Base-by-base conservation (phyloP, 2,329 filamentous ascomycete species). In the Phoma herbarum region DNA sequence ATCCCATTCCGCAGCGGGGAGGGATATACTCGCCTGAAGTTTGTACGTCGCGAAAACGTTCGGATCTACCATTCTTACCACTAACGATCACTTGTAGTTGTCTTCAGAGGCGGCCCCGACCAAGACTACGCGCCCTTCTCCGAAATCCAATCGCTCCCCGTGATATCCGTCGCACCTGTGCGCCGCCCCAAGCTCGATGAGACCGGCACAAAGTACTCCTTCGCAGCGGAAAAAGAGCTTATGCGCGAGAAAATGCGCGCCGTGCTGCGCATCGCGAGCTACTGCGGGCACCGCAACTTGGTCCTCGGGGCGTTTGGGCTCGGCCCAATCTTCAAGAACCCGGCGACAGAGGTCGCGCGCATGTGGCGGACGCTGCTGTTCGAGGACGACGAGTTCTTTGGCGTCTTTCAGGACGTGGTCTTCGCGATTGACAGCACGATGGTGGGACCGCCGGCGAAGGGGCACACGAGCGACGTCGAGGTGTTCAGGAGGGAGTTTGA, bases 131-230 rank as follows among this genome's bases (percentile, higher is more conserved):
- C 65, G 22, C 56, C 65, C 61, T 75, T 71, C 52, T 61, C 79
- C 25, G 79, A 83, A 41, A 90, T 81, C 60, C 77, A 79, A 65
- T 69, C 84, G 44, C 77, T 92, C 28, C 89, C 90, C 10, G 88
- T 93, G n/a, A 85, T 92, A 55, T 91, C 89, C 2, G 87, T 92
- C 20, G 85, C 88, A 22, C 89, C 90, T 10, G 86, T 89, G 8
- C 85, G 88, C 23, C 86, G 90, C 77, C 90, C 90, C 18, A 92
- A 92, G 76, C 83, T 93, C 37, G 88, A 88, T 67, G 85, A 87
- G 59, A 81, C 82, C 47, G 88, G 87, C n/a, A 82, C 81, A 60
- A 86, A 85, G 62, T 93, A 92, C 76, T 90, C 88, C 0, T 93
- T 93, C 75, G 81, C 82, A 3, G 83, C 88, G 67, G 90, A 93